Base-by-base conservation (phyloP, 768 basidiomycete genomes). In the Russula sp. region DNA sequence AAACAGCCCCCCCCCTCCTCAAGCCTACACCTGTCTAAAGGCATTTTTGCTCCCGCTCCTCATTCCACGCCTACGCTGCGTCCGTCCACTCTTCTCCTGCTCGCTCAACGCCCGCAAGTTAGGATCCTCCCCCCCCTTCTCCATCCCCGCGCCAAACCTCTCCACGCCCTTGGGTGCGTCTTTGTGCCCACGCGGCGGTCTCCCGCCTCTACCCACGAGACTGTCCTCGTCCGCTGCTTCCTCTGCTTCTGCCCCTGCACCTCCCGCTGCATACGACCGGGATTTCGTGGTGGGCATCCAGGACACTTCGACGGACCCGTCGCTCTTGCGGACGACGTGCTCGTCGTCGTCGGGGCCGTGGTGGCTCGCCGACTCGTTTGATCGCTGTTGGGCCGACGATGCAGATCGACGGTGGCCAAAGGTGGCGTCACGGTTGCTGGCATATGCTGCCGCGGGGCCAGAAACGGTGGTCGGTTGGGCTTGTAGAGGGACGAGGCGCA, bases 11-110 rank as follows among this genome's bases (percentile, higher is more conserved):
- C 2, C 18, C 42, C 6, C 14, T 6, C 2, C 6, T 18, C 5
- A 18, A 11, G 16, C 42, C 16, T 65, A 69, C 27, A 27, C 62
- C 57, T 67, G 65, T 63, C 74, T 70, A 73, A 93, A 91, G 2
- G 82, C 84, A 74, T 95, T 98, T 77, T 86, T 93, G 73, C 91
- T 93, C 35, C 94, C 96, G 71, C 93, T 97, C 56, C 96, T 80
- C 56, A 88, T 80, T 9, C 86, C 89, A 70, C 84, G 84, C 73
- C 95, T 77, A 69, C 91, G 80, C 42, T 89, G 81, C 39, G 82
- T 86, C 74, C 96, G 79, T n/a, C 96, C 95, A 47, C 80, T 81
- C 68, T 87, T 78, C 55, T 91, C 89, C 63, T 80, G 80, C 66
- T 88, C 89, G 40, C 77, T 81, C 69, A 86, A 72, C 62, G 78